These are phyloP conservation scores for Camelina laxa DNA, from an alignment of 345 rosid species.

Conservation along the genomic window DNA sequence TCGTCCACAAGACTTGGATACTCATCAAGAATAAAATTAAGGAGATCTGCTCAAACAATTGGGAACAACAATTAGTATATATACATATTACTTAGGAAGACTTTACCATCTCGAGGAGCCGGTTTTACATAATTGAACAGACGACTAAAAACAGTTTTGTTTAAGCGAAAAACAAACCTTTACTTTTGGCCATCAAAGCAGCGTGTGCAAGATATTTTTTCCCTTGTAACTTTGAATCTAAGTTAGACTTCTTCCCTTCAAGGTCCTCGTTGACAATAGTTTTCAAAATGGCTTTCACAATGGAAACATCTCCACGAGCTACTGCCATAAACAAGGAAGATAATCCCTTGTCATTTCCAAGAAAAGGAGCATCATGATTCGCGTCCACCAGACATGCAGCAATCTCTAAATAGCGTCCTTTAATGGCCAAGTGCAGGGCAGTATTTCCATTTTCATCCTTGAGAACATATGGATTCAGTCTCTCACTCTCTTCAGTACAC, in stretches of 20 bases:
- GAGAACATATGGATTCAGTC: neutral
- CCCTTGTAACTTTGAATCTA: neutral
- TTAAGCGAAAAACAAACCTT: neutral
- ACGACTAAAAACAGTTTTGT: neutral
- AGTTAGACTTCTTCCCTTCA: neutral
- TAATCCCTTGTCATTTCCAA: neutral
- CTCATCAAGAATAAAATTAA: neutral
- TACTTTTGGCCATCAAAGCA: neutral
- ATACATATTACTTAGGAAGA: neutral
- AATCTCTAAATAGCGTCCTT: neutral
- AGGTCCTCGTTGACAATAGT: neutral
- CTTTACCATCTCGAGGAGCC: neutral
- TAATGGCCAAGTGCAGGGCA: slow-evolving; percentile 32
- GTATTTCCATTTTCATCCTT: slow-evolving; percentile 37
- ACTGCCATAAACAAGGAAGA: neutral
- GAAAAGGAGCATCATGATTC: neutral
- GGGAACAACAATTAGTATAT: neutral
- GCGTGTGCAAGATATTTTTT: neutral
- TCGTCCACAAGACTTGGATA: neutral
- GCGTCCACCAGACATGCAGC: neutral
- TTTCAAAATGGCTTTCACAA: neutral
- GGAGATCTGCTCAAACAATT: neutral
- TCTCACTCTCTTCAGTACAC: neutral
- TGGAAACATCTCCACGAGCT: neutral
- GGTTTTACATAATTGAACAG: neutral